Base-by-base conservation (phyloP, 78 protist species). In the Ministeria vibrans region DNA sequence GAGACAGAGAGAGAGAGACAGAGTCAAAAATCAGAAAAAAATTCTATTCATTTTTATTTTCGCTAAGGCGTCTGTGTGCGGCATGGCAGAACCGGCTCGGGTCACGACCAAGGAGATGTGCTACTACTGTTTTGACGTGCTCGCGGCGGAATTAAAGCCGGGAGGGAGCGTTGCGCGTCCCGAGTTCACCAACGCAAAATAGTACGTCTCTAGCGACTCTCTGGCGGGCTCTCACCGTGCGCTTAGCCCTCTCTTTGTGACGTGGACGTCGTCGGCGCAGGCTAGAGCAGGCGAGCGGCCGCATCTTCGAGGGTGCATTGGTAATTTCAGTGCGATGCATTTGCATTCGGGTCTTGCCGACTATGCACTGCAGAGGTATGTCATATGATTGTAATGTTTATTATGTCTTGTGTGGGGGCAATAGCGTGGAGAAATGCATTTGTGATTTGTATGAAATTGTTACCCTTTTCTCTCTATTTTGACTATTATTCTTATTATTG, bases 251-350 rank as follows among this genome's bases (percentile, higher is more conserved):
- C 74, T 87, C 39, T 87, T 87, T 66, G 91, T 87, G 46, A 87
- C 91, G 39, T 87, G 91, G 91, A 81, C n/a, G n/a, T n/a, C n/a
- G n/a, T n/a, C n/a, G n/a, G n/a, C n/a, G n/a, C n/a, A n/a, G n/a
- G n/a, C n/a, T n/a, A n/a, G n/a, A 79, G n/a, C 83, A 51, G n/a
- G 77, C 64, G 22, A 34, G 41, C 6, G 34, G 62, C 64, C 70
- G 32, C 73, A 73, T 20, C 61, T 87, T 18, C 77, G 91, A 70
- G 91, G 91, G 25, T 87, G 91, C 66, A 87, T 87, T 30, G 91
- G 91, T 11, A 78, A 83, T 3, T 85, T 87, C 46, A n/a, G 62
- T 23, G 42, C 85, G 6, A 68, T 39, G 46, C 80, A 78, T 6
- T 43, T 87, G 41, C 70, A 77, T 36, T 43, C 55, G 34, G 86